phyloP scores from a whole-genome alignment of 2,329 filamentous ascomycete species.

The Diaporthe helianthi region DNA sequence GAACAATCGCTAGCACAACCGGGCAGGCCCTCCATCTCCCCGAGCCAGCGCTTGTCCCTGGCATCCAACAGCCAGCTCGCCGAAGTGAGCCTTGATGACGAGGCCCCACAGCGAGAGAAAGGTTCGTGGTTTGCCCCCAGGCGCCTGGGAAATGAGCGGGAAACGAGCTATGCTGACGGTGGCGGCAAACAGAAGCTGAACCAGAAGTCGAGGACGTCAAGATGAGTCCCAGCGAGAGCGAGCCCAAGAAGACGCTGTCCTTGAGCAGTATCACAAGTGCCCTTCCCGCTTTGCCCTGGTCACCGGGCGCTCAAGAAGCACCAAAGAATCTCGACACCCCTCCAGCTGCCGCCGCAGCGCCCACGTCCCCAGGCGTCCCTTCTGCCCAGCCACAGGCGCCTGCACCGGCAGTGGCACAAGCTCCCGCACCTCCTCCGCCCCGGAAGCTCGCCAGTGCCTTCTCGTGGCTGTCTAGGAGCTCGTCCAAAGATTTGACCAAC shows the following conservation, averaged over 20 bases:
- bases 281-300: conserved; percentile 77
- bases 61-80: conserved; percentile 54
- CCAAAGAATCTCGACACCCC: conserved; percentile 50
- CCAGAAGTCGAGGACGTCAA: conserved; percentile 38
- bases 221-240: conserved; percentile 48
- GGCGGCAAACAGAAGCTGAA: conserved; percentile 8
- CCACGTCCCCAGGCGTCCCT: conserved; percentile 41
- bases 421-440: conserved; percentile 50
- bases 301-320: conserved; percentile 60
- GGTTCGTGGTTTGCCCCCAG: conserved; percentile 30
- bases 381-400: conserved; percentile 35
- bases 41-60: conserved; percentile 53
- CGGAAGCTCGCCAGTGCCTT: conserved; percentile 90
- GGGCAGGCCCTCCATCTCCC: conserved; percentile 48
- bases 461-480: conserved; percentile 79
- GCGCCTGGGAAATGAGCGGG: conserved; percentile 26
- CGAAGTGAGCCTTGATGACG: conserved; percentile 73
- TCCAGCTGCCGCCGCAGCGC: conserved; percentile 43
- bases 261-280: conserved; percentile 75
- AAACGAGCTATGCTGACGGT: conserved; percentile 31
- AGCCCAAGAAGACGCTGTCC: conserved; percentile 66
- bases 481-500: conserved; percentile 64
- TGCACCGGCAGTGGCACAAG: conserved; percentile 42
- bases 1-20: conserved; percentile 26
- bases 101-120: conserved; percentile 46